Evolutionary conservation across 176 grass and related monocot genomes (phyloP).

Genomic region (Raddia guianensis): DNA sequence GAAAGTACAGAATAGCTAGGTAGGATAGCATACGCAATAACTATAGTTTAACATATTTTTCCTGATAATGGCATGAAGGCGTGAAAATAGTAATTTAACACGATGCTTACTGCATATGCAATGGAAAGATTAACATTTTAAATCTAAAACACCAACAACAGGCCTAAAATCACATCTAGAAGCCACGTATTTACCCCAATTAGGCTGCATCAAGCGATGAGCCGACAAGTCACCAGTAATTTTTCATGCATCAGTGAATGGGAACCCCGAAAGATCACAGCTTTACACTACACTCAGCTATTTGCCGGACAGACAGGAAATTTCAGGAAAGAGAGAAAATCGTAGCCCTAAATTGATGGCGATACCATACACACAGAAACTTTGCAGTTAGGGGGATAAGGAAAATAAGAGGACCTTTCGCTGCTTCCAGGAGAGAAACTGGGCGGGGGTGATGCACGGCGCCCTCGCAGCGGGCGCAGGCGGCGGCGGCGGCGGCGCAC

Average conservation of each 20-base stretch:
- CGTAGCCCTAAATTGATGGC: conserved; percentile 17
- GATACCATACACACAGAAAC: not conserved
- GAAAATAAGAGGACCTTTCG: conserved; percentile 52
- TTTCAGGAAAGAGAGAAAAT: not conserved
- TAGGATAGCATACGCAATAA: no score
- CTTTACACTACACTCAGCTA: not conserved
- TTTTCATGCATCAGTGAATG: not conserved
- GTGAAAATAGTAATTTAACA: no score
- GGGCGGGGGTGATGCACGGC: conserved; percentile 50
- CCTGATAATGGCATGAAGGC: no score
- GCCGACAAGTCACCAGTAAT: not conserved
- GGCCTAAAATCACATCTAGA: not conserved
- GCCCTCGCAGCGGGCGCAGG: not conserved
- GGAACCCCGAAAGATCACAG: not conserved
- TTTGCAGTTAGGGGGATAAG: not conserved
- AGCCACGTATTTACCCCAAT: not conserved
- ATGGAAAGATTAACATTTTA: not conserved
- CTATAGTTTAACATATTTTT: no score
- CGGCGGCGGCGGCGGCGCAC: conserved; percentile 9
- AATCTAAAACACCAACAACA: not conserved
- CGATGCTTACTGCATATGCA: not conserved
- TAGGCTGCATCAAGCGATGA: not conserved
- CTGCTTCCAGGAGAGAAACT: conserved; percentile 88
- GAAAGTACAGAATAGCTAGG: no score
- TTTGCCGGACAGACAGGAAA: not conserved